phyloP scores from a whole-genome alignment of 805 yeast genomes.

The Hanseniaspora pseudoguilliermondii region DNA sequence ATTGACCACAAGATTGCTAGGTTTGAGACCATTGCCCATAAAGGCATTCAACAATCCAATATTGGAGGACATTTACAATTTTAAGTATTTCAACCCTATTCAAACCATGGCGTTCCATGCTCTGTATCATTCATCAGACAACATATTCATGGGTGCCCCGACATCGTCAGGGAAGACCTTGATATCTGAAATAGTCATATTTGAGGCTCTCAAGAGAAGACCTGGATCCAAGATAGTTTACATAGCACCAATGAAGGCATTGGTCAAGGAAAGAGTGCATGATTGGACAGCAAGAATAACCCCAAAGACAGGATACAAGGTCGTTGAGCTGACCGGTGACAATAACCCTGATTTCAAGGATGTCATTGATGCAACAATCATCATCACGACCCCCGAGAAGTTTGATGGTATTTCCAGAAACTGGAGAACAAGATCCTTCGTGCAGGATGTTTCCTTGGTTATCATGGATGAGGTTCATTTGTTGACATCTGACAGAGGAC shows the following conservation, averaged over 20 bases:
- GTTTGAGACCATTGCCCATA: conserved; percentile 75
- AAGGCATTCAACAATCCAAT: conserved; percentile 59
- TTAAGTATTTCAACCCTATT: conserved; percentile 92
- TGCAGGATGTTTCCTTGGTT: conserved; percentile 68
- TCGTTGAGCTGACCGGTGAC: conserved; percentile 86
- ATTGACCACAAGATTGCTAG: conserved; percentile 63
- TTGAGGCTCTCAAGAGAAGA: conserved; percentile 81
- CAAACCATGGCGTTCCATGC: conserved; percentile 95
- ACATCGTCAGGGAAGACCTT: conserved; percentile 98
- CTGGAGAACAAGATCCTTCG: conserved; percentile 70
- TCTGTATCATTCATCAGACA: conserved; percentile 61
- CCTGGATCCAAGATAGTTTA: conserved; percentile 81
- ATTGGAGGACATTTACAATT: conserved; percentile 60
- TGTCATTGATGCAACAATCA: conserved; percentile 68
- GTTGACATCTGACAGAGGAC: conserved; percentile 94
- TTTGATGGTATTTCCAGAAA: conserved; percentile 97
- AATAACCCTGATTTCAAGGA: conserved; percentile 80
- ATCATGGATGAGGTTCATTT: conserved; percentile 95
- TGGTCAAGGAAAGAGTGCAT: conserved; percentile 93
- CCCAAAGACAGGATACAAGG: conserved; percentile 86
- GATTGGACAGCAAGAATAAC: conserved; percentile 66
- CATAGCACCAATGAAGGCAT: conserved; percentile 86
- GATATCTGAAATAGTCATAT: conserved; percentile 91
- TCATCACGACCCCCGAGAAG: conserved; percentile 90
- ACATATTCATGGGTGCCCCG: conserved; percentile 91